These are phyloP conservation scores for Lecanicillium sp. DNA, from an alignment of 2,329 filamentous ascomycete species.

Conservation along the genomic window DNA sequence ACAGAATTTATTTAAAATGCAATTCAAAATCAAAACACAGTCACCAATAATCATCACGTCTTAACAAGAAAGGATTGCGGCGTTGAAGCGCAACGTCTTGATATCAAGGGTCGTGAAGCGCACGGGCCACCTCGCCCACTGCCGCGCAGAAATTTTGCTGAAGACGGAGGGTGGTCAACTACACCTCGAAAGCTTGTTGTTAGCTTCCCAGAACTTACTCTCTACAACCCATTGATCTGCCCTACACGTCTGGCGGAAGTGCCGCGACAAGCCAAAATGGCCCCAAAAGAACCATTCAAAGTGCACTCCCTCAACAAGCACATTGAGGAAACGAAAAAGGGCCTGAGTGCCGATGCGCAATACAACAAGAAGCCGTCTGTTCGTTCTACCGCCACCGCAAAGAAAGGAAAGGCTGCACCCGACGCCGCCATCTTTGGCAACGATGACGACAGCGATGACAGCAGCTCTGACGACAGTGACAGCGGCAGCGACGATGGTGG, in stretches of 20 bases:
- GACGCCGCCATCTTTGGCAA: constrained; percentile 21
- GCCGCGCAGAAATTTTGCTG: constrained; percentile 6
- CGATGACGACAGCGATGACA: constrained; percentile 21
- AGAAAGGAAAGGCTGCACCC: constrained; percentile 20
- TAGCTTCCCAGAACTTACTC: too few relatives aligned
- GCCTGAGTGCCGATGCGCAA: constrained; percentile 22
- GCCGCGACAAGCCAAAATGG: constrained; percentile 20
- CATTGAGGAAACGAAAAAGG: constrained; percentile 28
- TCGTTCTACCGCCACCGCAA: constrained; percentile 15
- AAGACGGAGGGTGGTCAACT: background rate
- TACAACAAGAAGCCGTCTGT: constrained; percentile 19
- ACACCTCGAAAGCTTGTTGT: too few relatives aligned
- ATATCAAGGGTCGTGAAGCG: background rate
- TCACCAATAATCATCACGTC: too few relatives aligned
- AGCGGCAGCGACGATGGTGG: constrained; percentile 22
- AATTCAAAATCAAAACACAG: too few relatives aligned
- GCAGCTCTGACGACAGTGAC: constrained; percentile 24
- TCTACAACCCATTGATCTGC: constrained; percentile 4
- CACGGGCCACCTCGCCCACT: constrained; percentile 7
- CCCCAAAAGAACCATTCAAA: constrained; percentile 26
- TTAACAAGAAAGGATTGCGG: too few relatives aligned
- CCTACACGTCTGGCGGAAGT: background rate
- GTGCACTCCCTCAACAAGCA: constrained; percentile 29
- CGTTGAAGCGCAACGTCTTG: too few relatives aligned
- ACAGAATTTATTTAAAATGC: too few relatives aligned